Evolutionary conservation across 2,329 filamentous ascomycete genomes (phyloP), one percentile per base, ranked within the genome.

Genomic region (Xylariaceae sp.): DNA sequence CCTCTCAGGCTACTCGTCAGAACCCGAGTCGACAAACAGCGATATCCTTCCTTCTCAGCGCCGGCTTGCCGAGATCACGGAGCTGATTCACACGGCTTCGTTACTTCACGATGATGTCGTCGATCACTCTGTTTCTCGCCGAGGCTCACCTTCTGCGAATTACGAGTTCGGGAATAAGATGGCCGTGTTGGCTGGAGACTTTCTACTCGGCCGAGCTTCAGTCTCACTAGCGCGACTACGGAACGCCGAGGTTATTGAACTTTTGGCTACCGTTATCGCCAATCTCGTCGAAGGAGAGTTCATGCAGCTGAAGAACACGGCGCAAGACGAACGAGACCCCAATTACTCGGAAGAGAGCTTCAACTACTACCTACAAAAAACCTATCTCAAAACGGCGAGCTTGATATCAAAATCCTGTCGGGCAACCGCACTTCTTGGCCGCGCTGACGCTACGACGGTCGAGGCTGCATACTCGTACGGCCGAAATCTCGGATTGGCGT

Each of bases 281-380:
- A 99, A 99, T 69, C 78, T 99, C 22, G 92, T 99, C 17, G 94
- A 99, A 74, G 94, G 94, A 66, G 94, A 99, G 73, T 97, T 99
- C 76, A 99, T 99, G 94, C 94, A 99, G 76, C 78, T 99, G 63
- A 95, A 96, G 75, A 99, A 99, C 72, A 97, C 94, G 1, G 89
- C 89, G 42, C 80, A 83, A 59, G 93, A 97, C 68, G 93, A 97
- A 76, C 79, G 82, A 59, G 86, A 89, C 61, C 93, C 93, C 1
- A 75, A 80, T 10, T 97, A 89, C 82, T 94, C 88, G 1, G 90
- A 97, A 65, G 89, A 96, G 48, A 89, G 91, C 1, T 81, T 99
- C 56, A 82, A 84, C 22, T 97, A 99, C 74, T 99, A 99, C 69
- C 78, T 99, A 46, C 90, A 97, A 69, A 99, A 99, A 80, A 99